Conservation (phyloP, 371 early-diverging fungal genomes). For the Saksenaea vasiformis region DNA sequence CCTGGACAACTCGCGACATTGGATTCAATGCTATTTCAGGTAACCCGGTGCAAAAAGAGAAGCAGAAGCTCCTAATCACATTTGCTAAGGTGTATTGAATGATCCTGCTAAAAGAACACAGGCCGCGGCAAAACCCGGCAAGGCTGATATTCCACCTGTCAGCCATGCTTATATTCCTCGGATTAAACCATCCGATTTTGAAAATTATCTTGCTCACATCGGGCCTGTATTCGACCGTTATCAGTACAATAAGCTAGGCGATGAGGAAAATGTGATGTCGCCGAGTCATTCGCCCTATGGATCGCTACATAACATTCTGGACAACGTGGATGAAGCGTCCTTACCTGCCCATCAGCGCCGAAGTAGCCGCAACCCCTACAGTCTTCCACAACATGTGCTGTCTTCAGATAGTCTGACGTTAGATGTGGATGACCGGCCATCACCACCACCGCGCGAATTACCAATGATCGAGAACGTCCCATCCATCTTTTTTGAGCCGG, state of each 20-base stretch:
- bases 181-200: conserved; percentile 66
- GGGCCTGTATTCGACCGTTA: conserved; percentile 66
- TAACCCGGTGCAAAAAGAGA: conserved; percentile 9
- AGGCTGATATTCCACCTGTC: conserved; percentile 71
- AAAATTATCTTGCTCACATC: conserved; percentile 63
- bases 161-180: conserved; percentile 65
- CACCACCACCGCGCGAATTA: conserved; percentile 42
- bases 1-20: conserved; percentile 67
- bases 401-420: conserved; percentile 50
- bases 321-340: conserved; percentile 9
- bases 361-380: conserved; percentile 64
- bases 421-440: conserved; percentile 25
- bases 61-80: not conserved
- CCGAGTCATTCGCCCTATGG: conserved; percentile 22
- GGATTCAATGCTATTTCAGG: conserved; percentile 64
- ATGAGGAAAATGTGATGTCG: conserved; percentile 16
- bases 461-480: conserved; percentile 84
- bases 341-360: conserved; percentile 21
- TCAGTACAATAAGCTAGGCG: conserved; percentile 46
- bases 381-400: conserved; percentile 44
- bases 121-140: conserved; percentile 47
- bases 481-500: conserved; percentile 78
- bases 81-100: conserved; percentile 56
- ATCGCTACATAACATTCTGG: conserved; percentile 17
- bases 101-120: conserved; percentile 57